Base-by-base conservation (phyloP, 768 basidiomycete genomes). In the Phylloporus sp. region DNA sequence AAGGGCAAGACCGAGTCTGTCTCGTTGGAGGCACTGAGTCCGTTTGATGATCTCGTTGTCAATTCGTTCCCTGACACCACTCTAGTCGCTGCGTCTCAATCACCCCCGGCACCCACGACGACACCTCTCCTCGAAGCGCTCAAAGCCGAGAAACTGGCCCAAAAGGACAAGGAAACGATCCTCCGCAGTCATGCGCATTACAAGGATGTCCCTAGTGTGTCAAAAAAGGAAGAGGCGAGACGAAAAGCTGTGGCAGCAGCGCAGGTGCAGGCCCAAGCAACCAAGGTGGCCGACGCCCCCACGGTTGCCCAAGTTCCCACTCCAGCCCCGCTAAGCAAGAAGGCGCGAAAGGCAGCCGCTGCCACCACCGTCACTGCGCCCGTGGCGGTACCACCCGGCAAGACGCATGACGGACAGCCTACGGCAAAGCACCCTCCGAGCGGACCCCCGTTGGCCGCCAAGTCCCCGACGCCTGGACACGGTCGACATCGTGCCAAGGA, bases 41-140 rank as follows among this genome's bases (percentile, higher is more conserved):
- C 47, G 81, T 68, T 29, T 10, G 35, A 23, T 10, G 35, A 23
- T 22, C 1, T 6, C 34, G 38, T 18, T 23, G 5, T 22, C 20
- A 32, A 7, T 32, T 1, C 20, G n/a, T n/a, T 16, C 20, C 16
- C 12, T 16, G 36, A 12, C 18, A 10, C 3, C 16, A 16, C 27
- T 7, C 6, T 9, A 50, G 89, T 88, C 57, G 82, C 86, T 0
- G 78, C 86, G 4, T 76, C 75, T 11, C 84, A 84, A 56, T 76
- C 80, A 1, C 70, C 78, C 0, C 73, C 80, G 2, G 76, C 72
- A 39, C 88, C 90, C 2, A 94, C 85, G 56, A 86, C 88, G 0
- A 97, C 95, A 0, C 95, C 95, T 0, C 80, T 98, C 20, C 82
- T 99, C 42, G 95, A 95, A 64, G 91, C 94, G 1, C 83, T 98